A percentile compares a stretch with the other conserved stretches of the same genome.
Evolutionary conservation across 2,329 filamentous ascomycete species (phyloP).

Genomic region (Fusarium caatingaense): DNA sequence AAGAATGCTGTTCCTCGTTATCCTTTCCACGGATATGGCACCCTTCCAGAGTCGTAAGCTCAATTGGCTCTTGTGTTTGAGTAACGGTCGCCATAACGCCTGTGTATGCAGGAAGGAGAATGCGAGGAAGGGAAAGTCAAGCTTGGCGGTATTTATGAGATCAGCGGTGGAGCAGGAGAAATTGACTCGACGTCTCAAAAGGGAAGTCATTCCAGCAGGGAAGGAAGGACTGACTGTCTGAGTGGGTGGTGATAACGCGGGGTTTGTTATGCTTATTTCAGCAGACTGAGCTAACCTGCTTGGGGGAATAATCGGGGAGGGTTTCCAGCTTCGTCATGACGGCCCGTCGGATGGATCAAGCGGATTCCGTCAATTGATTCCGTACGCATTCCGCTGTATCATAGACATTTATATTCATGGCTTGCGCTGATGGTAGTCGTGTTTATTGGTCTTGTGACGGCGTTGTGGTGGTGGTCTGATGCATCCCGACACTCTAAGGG

Average conservation of each 20-base stretch:
- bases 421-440: neutral
- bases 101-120: neutral
- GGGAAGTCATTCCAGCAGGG: conserved; percentile 7
- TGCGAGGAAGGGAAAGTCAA: neutral
- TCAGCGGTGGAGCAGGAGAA: neutral
- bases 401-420: neutral
- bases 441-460: neutral
- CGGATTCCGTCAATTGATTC: neutral
- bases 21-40: conserved; percentile 8
- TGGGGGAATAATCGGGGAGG: conserved; percentile 1
- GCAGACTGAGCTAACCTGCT: neutral
- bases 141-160: neutral
- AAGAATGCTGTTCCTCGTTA: conserved; percentile 1
- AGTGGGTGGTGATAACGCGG: neutral
- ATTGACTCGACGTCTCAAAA: neutral
- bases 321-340: neutral
- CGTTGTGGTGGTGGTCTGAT: neutral
- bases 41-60: conserved; percentile 17
- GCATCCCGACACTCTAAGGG: neutral
- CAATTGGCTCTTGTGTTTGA: conserved; percentile 22
- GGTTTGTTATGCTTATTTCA: conserved; percentile 1
- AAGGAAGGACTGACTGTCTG: neutral
- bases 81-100: conserved; percentile 26
- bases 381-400: neutral
- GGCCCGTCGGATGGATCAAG: neutral